Evolutionary conservation across 2,329 filamentous ascomycete species (phyloP).

Genomic region (Colletotrichum zoysiae): DNA sequence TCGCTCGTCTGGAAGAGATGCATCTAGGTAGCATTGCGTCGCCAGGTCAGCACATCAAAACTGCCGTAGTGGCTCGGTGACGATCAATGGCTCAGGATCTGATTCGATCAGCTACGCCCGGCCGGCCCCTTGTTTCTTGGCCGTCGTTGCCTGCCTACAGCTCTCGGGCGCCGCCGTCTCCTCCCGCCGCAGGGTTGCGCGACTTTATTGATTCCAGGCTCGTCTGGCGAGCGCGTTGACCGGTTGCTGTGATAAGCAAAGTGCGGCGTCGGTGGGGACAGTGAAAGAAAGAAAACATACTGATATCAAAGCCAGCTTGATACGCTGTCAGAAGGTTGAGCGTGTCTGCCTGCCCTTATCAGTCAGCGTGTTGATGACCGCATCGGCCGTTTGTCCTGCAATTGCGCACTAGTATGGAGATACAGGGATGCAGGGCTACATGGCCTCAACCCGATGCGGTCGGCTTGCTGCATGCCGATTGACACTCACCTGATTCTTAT

Average conservation of each 20-base stretch:
- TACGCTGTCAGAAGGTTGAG: background rate
- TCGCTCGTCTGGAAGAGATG: background rate
- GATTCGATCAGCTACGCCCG: conserved; percentile 14
- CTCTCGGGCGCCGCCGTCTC: background rate
- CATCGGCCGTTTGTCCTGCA: conserved; percentile 29
- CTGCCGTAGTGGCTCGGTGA: background rate
- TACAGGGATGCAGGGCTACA: conserved; percentile 22
- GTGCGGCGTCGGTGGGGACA: background rate
- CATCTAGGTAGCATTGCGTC: background rate
- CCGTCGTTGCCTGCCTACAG: background rate
- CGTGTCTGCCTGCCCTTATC: conserved; percentile 5
- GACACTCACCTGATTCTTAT: background rate
- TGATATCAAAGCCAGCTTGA: background rate
- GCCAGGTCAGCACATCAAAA: background rate
- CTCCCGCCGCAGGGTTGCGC: conserved; percentile 30
- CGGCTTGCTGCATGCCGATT: background rate
- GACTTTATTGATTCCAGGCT: conserved; percentile 22
- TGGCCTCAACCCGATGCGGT: background rate
- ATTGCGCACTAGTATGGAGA: background rate
- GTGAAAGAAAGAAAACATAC: too few species aligned
- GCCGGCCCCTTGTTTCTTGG: conserved; percentile 23
- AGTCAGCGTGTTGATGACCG: conserved; percentile 8
- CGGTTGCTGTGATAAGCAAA: conserved; percentile 7
- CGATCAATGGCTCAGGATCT: background rate
- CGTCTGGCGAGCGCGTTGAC: background rate